A percentile compares a stretch with the other conserved stretches of the same genome.
These are phyloP conservation scores for Galium porrigens DNA, from an alignment of 305 asterid species.

Conservation along the genomic window DNA sequence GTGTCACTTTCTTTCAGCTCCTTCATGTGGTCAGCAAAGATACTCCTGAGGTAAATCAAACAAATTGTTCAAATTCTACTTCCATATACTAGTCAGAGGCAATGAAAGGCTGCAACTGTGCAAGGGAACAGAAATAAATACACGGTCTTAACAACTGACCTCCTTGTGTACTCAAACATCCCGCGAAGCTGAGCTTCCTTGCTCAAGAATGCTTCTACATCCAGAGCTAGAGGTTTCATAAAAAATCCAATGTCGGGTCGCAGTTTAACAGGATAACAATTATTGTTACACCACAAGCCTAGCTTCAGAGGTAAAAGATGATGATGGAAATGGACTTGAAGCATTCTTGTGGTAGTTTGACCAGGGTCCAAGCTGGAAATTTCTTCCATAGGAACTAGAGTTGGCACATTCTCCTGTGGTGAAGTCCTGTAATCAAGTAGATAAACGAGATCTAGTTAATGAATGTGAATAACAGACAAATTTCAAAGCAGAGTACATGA, in stretches of 20 bases:
- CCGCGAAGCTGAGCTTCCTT: conserved; percentile 84
- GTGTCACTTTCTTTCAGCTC: conserved; percentile 34
- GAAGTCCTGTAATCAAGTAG: conserved; percentile 35
- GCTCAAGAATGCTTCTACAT: conserved; percentile 39
- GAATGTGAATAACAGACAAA: conserved; percentile 9
- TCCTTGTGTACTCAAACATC: conserved; percentile 68
- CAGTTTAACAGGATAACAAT: conserved; percentile 56
- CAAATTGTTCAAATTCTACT: conserved; percentile 15
- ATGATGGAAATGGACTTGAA: conserved; percentile 76
- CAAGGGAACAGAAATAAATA: background rate
- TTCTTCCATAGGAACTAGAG: conserved; percentile 59
- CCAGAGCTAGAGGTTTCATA: conserved; percentile 70
- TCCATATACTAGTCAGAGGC: background rate
- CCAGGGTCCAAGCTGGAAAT: conserved; percentile 51
- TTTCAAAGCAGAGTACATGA: background rate
- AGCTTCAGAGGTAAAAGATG: conserved; percentile 91
- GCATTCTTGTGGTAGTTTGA: conserved; percentile 35
- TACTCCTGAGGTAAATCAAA: conserved; percentile 45
- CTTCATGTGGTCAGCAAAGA: conserved; percentile 55
- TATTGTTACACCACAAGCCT: conserved; percentile 44
- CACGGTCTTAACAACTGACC: conserved; percentile 37
- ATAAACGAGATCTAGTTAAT: conserved; percentile 8
- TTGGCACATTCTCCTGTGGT: conserved; percentile 35
- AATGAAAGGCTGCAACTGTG: background rate
- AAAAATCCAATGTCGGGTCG: conserved; percentile 91